Evolutionary conservation across 2,329 filamentous ascomycete species (phyloP).

Genomic region (Epichloe gansuensis): DNA sequence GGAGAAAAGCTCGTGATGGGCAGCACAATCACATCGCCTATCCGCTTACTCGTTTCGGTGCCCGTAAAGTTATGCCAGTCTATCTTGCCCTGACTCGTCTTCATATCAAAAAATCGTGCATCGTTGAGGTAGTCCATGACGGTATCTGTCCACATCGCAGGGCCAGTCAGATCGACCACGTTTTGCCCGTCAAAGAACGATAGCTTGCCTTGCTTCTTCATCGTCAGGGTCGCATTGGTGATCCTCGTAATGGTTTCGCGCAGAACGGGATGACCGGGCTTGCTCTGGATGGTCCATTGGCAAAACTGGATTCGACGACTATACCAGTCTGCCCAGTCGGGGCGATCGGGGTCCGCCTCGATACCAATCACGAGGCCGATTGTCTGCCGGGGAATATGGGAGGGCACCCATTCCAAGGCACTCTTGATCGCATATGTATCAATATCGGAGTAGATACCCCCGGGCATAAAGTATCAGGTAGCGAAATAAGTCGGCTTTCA

Average conservation of each 20-base stretch:
- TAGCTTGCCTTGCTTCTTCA: conserved; percentile 57
- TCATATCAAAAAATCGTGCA: conserved; percentile 74
- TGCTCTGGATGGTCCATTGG: conserved; percentile 96
- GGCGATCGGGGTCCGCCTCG: conserved; percentile 86
- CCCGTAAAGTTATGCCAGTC: conserved; percentile 83
- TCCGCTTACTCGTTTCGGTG: conserved; percentile 69
- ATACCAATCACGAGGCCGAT: conserved; percentile 88
- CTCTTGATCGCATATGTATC: conserved; percentile 79
- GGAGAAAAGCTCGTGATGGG: conserved; percentile 97
- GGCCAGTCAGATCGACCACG: conserved; percentile 89
- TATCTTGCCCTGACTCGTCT: conserved; percentile 56
- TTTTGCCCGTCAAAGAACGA: conserved; percentile 50
- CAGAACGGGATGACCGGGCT: conserved; percentile 85
- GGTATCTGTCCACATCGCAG: conserved; percentile 85
- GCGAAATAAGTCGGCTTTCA: conserved; percentile 71
- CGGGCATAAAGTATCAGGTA: conserved; percentile 55
- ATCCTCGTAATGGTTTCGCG: conserved; percentile 79
- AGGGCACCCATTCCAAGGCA: conserved; percentile 77
- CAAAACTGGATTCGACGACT: conserved; percentile 94
- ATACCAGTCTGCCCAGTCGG: conserved; percentile 93
- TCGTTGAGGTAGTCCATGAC: conserved; percentile 94
- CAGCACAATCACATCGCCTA: conserved; percentile 85
- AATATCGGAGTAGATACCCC: conserved; percentile 74
- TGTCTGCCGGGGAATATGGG: conserved; percentile 59
- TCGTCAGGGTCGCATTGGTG: conserved; percentile 65